Evolutionary conservation across 495 filamentous ascomycete species (phyloP), one percentile per base, ranked within the genome.

Genomic region (Margaritispora aquatica): DNA sequence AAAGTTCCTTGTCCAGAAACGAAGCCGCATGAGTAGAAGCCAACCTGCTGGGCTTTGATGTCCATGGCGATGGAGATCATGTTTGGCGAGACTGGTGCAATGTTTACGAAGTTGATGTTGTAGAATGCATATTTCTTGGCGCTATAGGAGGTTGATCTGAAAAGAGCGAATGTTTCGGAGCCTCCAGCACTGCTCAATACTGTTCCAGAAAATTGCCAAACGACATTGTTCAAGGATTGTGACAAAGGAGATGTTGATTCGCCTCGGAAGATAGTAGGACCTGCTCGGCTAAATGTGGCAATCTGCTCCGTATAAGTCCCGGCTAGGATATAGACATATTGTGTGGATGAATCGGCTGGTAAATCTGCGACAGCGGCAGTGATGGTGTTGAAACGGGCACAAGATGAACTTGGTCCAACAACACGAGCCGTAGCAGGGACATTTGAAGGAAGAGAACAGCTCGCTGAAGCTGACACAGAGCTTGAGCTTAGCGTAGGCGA

Each of bases 191-290:
- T 64, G 26, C 54, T 57, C 36, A 57, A 29, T 7, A 70, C 68
- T 13, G 68, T 66, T 8, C 46, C 29, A 44, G 63, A 67, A 48
- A 60, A 64, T 11, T 62, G 58, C 13, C 69, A 44, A 1, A 54
- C 65, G 20, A 68, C 69, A 29, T 63, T 57, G 51, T 71, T 71
- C 19, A 51, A 22, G 0, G 58, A 58, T 51, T 69, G 62, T 52
- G 65, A 59, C 26, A 36, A 51, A 5, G 69, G 61, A n/a, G 51
- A 48, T 17, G 52, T 58, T 11, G 65, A 62, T 63, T 70, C 70
- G 0, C 69, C 69, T 9, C 58, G 59, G 63, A 71, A 69, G 56
- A 69, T 70, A 19, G 66, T 70, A 17, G 56, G 61, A 50, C 68
- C 69, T 15, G 60, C 54, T 27, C 65, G 60, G 54, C 57, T 68